Conservation (phyloP, 805 yeast genomes). For the Candida endomychidarum region DNA sequence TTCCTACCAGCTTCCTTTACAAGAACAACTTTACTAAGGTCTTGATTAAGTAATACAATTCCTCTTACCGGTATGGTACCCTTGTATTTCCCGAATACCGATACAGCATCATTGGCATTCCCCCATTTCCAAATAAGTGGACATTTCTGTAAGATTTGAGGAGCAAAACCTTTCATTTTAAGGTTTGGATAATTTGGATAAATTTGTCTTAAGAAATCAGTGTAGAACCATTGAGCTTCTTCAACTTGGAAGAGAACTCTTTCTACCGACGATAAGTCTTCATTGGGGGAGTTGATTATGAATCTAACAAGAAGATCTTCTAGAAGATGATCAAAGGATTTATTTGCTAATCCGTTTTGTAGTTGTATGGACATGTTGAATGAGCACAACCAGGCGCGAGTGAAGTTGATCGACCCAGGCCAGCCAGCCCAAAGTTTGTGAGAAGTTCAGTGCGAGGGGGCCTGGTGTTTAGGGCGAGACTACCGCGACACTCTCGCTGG, state of each 20-base stretch:
- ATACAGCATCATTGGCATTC: constrained; percentile 74
- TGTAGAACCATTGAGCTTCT: constrained; percentile 98
- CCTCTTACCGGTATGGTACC: constrained; percentile 94
- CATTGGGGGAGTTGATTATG: constrained; percentile 87
- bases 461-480: no score
- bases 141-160: constrained; percentile 62
- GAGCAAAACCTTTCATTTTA: constrained; percentile 75
- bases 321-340: constrained; percentile 67
- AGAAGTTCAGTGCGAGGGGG: no score
- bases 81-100: constrained; percentile 81
- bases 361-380: constrained; percentile 57
- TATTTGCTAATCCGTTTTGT: constrained; percentile 55
- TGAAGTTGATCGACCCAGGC: no score
- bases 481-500: no score
- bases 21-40: constrained; percentile 66
- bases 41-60: constrained; percentile 77
- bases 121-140: constrained; percentile 86
- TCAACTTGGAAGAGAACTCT: constrained; percentile 91
- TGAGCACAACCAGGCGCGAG: constrained; percentile 1
- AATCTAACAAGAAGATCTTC: constrained; percentile 90
- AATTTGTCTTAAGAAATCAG: constrained; percentile 72
- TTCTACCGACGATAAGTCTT: constrained; percentile 77
- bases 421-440: no score
- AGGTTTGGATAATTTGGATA: constrained; percentile 75
- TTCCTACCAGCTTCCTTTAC: constrained; percentile 81